Conservation (phyloP, 495 filamentous ascomycete species). For the Penicillium pulvis region DNA sequence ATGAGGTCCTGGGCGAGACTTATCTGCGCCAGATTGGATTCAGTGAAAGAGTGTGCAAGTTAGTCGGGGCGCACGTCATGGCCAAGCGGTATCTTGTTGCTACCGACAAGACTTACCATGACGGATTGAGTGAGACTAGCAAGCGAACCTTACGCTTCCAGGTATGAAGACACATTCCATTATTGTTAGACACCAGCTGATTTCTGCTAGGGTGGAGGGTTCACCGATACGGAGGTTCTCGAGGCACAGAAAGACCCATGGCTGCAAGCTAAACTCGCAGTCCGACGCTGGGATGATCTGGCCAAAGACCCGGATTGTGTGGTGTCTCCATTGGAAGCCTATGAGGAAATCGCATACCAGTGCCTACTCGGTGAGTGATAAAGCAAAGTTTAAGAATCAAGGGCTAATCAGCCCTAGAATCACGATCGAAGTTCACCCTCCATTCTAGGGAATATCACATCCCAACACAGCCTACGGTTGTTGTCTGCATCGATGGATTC, state of each 20-base stretch:
- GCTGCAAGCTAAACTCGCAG: slow-evolving; percentile 34
- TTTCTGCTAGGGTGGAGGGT: slow-evolving; percentile 31
- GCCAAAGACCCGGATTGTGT: slow-evolving; percentile 36
- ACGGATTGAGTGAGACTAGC: slow-evolving; percentile 40
- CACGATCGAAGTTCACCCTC: slow-evolving; percentile 19
- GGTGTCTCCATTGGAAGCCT: slow-evolving; percentile 26
- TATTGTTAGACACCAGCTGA: not conserved
- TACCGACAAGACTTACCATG: slow-evolving; percentile 39
- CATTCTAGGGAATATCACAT: slow-evolving; percentile 26
- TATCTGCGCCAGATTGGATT: slow-evolving; percentile 42
- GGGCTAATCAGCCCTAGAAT: slow-evolving; percentile 10
- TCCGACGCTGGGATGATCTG: slow-evolving; percentile 43
- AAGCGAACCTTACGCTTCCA: slow-evolving; percentile 40
- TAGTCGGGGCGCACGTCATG: slow-evolving; percentile 46
- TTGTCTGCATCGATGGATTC: slow-evolving; percentile 42
- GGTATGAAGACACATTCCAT: slow-evolving; percentile 11
- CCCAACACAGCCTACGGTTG: slow-evolving; percentile 29
- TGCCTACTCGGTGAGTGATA: slow-evolving; percentile 24
- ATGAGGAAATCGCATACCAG: slow-evolving; percentile 23
- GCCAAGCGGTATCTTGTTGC: slow-evolving; percentile 47
- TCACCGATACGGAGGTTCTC: slow-evolving; percentile 31
- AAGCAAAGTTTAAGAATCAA: not conserved
- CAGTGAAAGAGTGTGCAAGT: slow-evolving; percentile 35
- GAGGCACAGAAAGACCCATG: slow-evolving; percentile 32
- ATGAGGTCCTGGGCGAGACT: slow-evolving; percentile 41